Conservation (phyloP, 2,329 filamentous ascomycete genomes). For the Zasmidium cellare region DNA sequence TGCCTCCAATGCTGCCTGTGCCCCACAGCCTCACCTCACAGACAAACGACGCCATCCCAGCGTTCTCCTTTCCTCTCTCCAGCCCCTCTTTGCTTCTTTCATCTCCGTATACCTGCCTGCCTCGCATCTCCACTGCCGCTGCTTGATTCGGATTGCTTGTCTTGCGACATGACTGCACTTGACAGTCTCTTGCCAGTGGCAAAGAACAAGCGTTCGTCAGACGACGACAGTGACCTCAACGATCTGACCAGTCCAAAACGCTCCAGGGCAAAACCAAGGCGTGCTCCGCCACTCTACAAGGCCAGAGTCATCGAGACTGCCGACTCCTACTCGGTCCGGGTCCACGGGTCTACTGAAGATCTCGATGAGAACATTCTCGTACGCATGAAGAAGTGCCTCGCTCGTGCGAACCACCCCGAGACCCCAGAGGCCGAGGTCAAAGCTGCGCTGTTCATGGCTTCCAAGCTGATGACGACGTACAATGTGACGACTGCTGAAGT, state of each 20-base stretch:
- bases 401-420: slow-evolving; percentile 1
- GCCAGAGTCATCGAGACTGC: slow-evolving; percentile 5
- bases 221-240: background rate
- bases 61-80: too few relatives aligned
- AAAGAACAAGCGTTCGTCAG: background rate
- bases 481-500: slow-evolving; percentile 21
- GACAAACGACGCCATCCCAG: too few relatives aligned
- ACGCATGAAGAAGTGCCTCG: slow-evolving; percentile 19
- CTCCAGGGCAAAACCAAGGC: too few relatives aligned
- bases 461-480: slow-evolving; percentile 12
- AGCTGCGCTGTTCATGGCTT: slow-evolving; percentile 12
- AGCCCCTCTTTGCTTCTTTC: too few relatives aligned
- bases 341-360: background rate
- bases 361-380: slow-evolving; percentile 10
- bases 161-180: too few relatives aligned
- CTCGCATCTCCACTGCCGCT: too few relatives aligned
- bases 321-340: slow-evolving; percentile 8
- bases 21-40: too few relatives aligned
- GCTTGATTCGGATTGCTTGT: too few relatives aligned
- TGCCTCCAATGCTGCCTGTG: too few relatives aligned
- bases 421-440: slow-evolving; percentile 13
- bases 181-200: too few relatives aligned
- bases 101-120: too few relatives aligned
- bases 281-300: slow-evolving; percentile 9
- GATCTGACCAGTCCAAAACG: background rate